These are phyloP conservation scores for Diatrype stigma DNA, from an alignment of 2,329 filamentous ascomycete genomes.

Conservation along the genomic window DNA sequence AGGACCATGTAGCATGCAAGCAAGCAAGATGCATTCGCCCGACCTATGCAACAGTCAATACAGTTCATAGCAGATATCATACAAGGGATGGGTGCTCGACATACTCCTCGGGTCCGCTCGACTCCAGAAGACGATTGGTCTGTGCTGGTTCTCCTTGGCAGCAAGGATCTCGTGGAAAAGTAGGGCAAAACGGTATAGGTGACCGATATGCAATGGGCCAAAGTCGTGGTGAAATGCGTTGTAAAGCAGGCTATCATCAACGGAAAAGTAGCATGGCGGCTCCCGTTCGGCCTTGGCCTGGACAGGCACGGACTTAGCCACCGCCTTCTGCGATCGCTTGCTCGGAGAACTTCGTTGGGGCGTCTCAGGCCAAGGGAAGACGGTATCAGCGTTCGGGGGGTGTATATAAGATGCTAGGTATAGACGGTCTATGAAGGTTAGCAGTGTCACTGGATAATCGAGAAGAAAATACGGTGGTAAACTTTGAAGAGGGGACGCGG, in stretches of 20 bases:
- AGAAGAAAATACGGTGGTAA: slow-evolving; percentile 14
- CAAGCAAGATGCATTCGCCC: slow-evolving; percentile 90
- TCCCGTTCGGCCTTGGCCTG: slow-evolving; percentile 42
- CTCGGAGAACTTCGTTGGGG: slow-evolving; percentile 60
- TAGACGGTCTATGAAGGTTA: slow-evolving; percentile 69
- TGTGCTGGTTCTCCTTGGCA: slow-evolving; percentile 82
- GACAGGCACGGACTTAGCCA: slow-evolving; percentile 50
- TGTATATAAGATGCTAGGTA: slow-evolving; percentile 91
- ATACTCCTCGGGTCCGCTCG: slow-evolving; percentile 83
- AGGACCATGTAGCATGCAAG: slow-evolving; percentile 98
- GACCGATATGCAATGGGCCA: slow-evolving; percentile 93
- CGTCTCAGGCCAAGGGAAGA: slow-evolving; percentile 73
- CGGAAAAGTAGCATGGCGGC: slow-evolving; percentile 87
- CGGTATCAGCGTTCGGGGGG: slow-evolving; percentile 73
- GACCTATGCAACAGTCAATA: slow-evolving; percentile 48
- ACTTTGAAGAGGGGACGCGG: slow-evolving; percentile 7
- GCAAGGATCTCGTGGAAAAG: slow-evolving; percentile 93
- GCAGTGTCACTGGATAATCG: slow-evolving; percentile 25
- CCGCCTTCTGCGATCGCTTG: slow-evolving; percentile 68
- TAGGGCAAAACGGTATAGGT: slow-evolving; percentile 93
- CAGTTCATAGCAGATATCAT: slow-evolving; percentile 20
- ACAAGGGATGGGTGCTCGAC: slow-evolving; percentile 28
- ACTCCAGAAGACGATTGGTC: slow-evolving; percentile 95
- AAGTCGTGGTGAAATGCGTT: slow-evolving; percentile 99
- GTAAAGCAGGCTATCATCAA: slow-evolving; percentile 89